Percentiles rank a stretch among this genome's conserved stretches.
Conservation (phyloP, 768 basidiomycete species). For the Dacryopinax spathularia region DNA sequence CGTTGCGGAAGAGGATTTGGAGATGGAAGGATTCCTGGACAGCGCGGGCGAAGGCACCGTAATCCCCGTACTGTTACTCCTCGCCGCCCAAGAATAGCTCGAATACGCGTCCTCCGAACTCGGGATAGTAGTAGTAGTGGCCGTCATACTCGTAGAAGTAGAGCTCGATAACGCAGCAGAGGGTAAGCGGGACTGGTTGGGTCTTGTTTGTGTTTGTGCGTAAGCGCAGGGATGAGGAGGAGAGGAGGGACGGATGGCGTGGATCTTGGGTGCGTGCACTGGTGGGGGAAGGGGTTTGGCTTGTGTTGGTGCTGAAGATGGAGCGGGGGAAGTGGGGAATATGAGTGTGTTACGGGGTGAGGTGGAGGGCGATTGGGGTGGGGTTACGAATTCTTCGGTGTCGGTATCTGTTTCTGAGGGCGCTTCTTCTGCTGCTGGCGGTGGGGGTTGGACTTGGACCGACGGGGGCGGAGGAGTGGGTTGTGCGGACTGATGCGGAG, state of each 20-base stretch:
- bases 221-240: neutral
- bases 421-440: too few species aligned
- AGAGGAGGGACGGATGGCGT: neutral
- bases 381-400: slow-evolving; percentile 15
- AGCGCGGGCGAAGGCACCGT: neutral
- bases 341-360: slow-evolving; percentile 8
- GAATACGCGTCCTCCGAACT: neutral
- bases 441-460: too few species aligned
- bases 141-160: too few species aligned
- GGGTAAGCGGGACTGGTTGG: too few species aligned
- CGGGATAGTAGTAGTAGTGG: neutral
- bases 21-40: neutral
- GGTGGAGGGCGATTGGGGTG: slow-evolving; percentile 13
- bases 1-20: neutral
- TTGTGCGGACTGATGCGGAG: too few species aligned
- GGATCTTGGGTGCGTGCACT: neutral
- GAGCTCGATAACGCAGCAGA: too few species aligned
- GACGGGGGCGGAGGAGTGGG: too few species aligned
- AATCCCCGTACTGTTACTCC: neutral
- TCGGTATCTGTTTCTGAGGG: neutral
- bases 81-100: neutral
- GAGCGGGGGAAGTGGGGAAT: neutral
- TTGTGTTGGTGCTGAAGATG: neutral
- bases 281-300: too few species aligned
- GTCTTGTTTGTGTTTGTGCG: neutral